These are phyloP conservation scores for Blastocystis sp. DNA, from an alignment of 352 stramenopile genomes.

Conservation along the genomic window DNA sequence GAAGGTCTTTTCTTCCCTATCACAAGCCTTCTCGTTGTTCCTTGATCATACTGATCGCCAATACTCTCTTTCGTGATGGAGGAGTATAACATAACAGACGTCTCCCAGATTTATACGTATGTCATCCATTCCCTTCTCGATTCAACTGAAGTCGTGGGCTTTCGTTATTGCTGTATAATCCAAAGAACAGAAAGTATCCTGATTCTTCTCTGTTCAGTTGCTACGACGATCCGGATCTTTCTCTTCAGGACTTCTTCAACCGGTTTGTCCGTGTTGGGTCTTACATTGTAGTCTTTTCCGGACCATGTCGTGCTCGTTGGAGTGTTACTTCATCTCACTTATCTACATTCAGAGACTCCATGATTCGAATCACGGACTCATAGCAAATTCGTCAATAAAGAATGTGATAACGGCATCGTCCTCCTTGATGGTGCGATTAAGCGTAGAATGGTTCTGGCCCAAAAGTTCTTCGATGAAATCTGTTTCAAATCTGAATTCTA, in stretches of 20 bases:
- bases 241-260: neutral
- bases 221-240: neutral
- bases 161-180: neutral
- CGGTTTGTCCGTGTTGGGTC: neutral
- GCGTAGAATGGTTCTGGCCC: neutral
- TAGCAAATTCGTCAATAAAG: neutral
- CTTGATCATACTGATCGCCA: too few relatives aligned
- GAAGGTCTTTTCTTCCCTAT: too few relatives aligned
- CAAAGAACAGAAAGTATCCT: neutral
- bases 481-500: slow-evolving; percentile 49
- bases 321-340: slow-evolving; percentile 38
- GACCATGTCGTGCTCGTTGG: slow-evolving; percentile 9
- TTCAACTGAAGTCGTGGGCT: neutral
- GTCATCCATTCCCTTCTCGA: slow-evolving; percentile 10
- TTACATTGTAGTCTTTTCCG: neutral
- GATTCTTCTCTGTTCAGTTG: neutral
- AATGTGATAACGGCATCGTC: slow-evolving; percentile 23
- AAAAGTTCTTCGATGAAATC: slow-evolving; percentile 52
- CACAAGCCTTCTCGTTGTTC: too few relatives aligned
- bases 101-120: slow-evolving; percentile 18
- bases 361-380: neutral
- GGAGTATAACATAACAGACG: slow-evolving; percentile 15
- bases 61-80: neutral
- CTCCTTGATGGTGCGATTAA: too few relatives aligned
- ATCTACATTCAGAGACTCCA: slow-evolving; percentile 8